phyloP scores from a whole-genome alignment of 305 asterid genomes.

The Galium porrigens region DNA sequence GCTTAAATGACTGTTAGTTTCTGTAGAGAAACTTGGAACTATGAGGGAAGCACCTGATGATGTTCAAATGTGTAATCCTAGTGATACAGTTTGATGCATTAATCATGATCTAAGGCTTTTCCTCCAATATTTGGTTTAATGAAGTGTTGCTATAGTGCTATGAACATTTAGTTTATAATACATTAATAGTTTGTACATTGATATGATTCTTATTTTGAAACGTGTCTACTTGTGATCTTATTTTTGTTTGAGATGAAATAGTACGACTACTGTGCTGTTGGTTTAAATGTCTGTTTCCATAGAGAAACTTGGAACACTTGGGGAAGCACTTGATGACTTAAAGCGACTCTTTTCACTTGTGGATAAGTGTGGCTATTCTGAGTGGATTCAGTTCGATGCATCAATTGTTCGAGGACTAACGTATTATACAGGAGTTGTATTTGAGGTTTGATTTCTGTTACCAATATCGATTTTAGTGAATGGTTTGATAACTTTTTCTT shows the following conservation, averaged over 20 bases:
- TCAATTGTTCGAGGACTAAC: slow-evolving; percentile 88
- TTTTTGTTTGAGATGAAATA: not conserved
- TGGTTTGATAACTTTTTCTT: not conserved
- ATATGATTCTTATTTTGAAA: not conserved
- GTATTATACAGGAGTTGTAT: slow-evolving; percentile 86
- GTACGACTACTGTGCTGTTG: not conserved
- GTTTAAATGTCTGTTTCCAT: slow-evolving; percentile 13
- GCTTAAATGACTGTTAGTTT: slow-evolving; percentile 3
- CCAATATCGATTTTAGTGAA: not conserved
- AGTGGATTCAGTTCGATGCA: slow-evolving; percentile 98
- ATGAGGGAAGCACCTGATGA: slow-evolving; percentile 63
- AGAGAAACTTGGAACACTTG: slow-evolving; percentile 69
- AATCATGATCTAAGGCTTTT: slow-evolving; percentile 23
- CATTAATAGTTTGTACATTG: not conserved
- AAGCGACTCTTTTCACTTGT: slow-evolving; percentile 68
- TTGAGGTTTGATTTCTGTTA: slow-evolving; percentile 44
- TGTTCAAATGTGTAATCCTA: slow-evolving; percentile 67
- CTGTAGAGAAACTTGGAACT: slow-evolving; percentile 62
- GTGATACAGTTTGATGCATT: slow-evolving; percentile 98
- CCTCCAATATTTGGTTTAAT: not conserved
- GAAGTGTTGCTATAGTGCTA: not conserved
- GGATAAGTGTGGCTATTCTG: slow-evolving; percentile 71
- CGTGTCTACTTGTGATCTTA: not conserved
- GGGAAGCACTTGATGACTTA: slow-evolving; percentile 66
- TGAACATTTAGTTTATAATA: not conserved